phyloP scores from a whole-genome alignment of 2,329 filamentous ascomycete species.

The Colletotrichum endophyticum region DNA sequence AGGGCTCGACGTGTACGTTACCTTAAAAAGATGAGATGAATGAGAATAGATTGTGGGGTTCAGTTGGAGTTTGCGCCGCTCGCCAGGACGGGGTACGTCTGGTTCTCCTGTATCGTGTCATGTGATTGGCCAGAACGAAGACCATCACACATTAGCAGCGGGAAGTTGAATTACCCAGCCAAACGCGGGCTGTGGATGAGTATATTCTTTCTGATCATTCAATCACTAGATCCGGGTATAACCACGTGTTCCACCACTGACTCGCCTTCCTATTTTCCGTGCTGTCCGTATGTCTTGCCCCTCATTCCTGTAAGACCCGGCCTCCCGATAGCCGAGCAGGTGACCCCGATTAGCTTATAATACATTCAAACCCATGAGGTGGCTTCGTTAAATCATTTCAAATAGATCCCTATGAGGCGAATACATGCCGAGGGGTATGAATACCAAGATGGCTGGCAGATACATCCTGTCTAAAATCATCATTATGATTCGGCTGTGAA shows the following conservation, averaged over 20 bases:
- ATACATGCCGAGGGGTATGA: not conserved
- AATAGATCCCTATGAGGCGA: not conserved
- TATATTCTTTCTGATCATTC: not conserved
- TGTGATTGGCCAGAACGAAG: not conserved
- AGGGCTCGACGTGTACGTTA: not conserved
- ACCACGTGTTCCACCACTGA: not conserved
- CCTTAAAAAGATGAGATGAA: not conserved
- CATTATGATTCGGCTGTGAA: conserved; percentile 66
- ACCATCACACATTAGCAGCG: not conserved
- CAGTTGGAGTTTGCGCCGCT: not conserved
- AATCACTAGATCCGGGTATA: not conserved
- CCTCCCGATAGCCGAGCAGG: not conserved
- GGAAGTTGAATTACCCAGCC: not conserved
- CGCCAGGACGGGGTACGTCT: not conserved
- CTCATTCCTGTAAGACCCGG: not conserved
- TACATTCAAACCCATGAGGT: not conserved
- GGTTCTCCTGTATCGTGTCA: not conserved
- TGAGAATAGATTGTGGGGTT: not conserved
- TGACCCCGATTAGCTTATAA: not conserved
- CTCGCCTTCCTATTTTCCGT: not conserved
- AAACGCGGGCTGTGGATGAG: not conserved
- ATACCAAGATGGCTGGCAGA: not conserved
- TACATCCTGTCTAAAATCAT: not conserved
- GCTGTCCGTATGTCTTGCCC: not conserved
- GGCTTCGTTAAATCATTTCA: conserved; percentile 16